These are phyloP conservation scores for Hygrocybe punicea DNA, from an alignment of 768 basidiomycete species.

Conservation along the genomic window DNA sequence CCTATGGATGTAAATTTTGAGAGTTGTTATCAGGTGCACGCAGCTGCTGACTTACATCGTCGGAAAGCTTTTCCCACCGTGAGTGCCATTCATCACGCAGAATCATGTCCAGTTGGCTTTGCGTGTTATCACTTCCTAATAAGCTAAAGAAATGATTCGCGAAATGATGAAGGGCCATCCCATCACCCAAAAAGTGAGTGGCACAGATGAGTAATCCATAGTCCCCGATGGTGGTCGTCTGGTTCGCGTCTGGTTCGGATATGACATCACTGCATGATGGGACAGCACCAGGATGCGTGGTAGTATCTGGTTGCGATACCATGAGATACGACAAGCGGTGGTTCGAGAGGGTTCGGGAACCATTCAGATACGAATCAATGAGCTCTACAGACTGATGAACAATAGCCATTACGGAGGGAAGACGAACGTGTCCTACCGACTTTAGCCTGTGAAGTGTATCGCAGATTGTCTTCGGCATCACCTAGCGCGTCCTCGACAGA, in stretches of 20 bases:
- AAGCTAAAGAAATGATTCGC: conserved; percentile 77
- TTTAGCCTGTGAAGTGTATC: conserved; percentile 50
- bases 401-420: not conserved
- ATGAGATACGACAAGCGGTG: conserved; percentile 64
- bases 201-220: conserved; percentile 71
- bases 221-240: conserved; percentile 18
- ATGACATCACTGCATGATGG: too few species aligned
- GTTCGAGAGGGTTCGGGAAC: conserved; percentile 67
- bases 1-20: conserved; percentile 2
- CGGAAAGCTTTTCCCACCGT: conserved; percentile 21
- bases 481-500: conserved; percentile 44
- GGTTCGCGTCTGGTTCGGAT: conserved; percentile 26
- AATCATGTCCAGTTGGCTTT: conserved; percentile 28
- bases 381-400: conserved; percentile 40
- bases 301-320: conserved; percentile 39
- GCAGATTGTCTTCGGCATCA: conserved; percentile 47
- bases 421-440: conserved; percentile 48
- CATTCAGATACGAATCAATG: conserved; percentile 72
- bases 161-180: conserved; percentile 79
- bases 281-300: too few species aligned
- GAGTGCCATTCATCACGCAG: conserved; percentile 34
- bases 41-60: conserved; percentile 15
- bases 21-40: not conserved
- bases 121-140: conserved; percentile 40
- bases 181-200: conserved; percentile 81